Conservation (phyloP, 305 asterid species). For the Stenogyne calaminthoides region DNA sequence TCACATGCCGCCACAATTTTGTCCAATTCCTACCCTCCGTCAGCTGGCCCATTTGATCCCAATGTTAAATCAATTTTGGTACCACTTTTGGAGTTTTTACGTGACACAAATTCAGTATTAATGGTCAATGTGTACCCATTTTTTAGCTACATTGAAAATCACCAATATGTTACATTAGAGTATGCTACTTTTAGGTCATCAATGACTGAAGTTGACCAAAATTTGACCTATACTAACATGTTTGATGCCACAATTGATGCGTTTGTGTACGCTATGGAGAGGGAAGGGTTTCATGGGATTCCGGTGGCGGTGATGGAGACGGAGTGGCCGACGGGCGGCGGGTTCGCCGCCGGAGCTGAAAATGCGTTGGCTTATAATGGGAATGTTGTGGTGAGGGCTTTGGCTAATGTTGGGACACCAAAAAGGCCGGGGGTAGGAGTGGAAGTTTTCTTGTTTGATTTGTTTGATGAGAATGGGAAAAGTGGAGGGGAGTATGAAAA, state of each 20-base stretch:
- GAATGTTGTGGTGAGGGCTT: slow-evolving; percentile 49
- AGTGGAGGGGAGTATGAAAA: slow-evolving; percentile 53
- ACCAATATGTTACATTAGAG: slow-evolving; percentile 39
- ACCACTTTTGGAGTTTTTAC: slow-evolving; percentile 50
- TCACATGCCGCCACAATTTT: slow-evolving; percentile 58
- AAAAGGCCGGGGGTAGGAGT: slow-evolving; percentile 64
- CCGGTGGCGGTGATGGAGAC: slow-evolving; percentile 76
- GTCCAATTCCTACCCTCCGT: slow-evolving; percentile 62
- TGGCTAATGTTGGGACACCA: slow-evolving; percentile 65
- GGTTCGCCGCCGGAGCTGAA: slow-evolving; percentile 44
- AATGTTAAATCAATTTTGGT: slow-evolving; percentile 29
- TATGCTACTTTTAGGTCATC: slow-evolving; percentile 60
- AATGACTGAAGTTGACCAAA: slow-evolving; percentile 33
- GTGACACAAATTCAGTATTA: slow-evolving; percentile 46
- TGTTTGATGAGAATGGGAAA: slow-evolving; percentile 73
- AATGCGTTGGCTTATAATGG: slow-evolving; percentile 65
- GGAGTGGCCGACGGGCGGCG: slow-evolving; percentile 75
- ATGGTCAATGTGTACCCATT: slow-evolving; percentile 78
- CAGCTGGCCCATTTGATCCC: slow-evolving; percentile 47
- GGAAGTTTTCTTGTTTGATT: slow-evolving; percentile 68
- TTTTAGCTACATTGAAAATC: slow-evolving; percentile 50
- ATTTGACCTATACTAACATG: slow-evolving; percentile 51
- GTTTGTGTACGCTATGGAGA: slow-evolving; percentile 69
- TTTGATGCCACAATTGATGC: slow-evolving; percentile 69
- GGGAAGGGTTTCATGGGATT: slow-evolving; percentile 57